Base-by-base conservation (phyloP, 148 eudicot species). In the Drosera capensis region DNA sequence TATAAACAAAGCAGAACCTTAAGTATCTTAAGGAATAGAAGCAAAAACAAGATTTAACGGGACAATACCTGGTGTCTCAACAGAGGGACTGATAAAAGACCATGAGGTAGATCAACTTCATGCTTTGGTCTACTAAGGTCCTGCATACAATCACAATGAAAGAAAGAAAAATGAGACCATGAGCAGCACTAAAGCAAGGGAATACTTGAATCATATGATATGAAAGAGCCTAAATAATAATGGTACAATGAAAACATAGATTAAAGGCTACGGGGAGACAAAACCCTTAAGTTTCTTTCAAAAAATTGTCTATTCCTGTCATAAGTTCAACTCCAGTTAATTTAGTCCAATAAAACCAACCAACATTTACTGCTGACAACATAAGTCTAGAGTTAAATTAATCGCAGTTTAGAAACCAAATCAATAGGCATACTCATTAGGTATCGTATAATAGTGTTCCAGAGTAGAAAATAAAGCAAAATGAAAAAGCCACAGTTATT, bases 31-130 rank as follows among this genome's bases (percentile, higher is more conserved):
- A 55, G 41, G 25, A 40, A 14, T 21, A 37, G 15, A 12, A 6
- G 26, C 36, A n/a, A n/a, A n/a, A n/a, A 29, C 14, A 1, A 20
- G 14, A n/a, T 43, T 11, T 26, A 20, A 54, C 11, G 7, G 1
- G 11, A 41, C 20, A 41, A 44, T 63, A 86, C 96, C 93, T 86
- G 96, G 59, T 86, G 96, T 56, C 81, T 73, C 68, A 86, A 70
- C 67, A 86, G 93, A 55, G 93, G 57, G 62, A 86, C 80, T 25
- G 93, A 48, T 57, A 86, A 63, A 42, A 81, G 58, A 52, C 87
- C 93, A 20, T 51, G 63, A 55, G 93, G 96, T 40, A 86, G 42
- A 31, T 51, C 46, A 56, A 76, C 71, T 76, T 86, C 96, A 38
- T 45, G 19, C 55, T 41, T 67, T 36, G 84, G 81, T 57, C 78